A percentile compares a stretch with the other conserved stretches of the same genome.
phyloP scores from a whole-genome alignment of 768 basidiomycete genomes.

The Leccinum barrowsii region DNA sequence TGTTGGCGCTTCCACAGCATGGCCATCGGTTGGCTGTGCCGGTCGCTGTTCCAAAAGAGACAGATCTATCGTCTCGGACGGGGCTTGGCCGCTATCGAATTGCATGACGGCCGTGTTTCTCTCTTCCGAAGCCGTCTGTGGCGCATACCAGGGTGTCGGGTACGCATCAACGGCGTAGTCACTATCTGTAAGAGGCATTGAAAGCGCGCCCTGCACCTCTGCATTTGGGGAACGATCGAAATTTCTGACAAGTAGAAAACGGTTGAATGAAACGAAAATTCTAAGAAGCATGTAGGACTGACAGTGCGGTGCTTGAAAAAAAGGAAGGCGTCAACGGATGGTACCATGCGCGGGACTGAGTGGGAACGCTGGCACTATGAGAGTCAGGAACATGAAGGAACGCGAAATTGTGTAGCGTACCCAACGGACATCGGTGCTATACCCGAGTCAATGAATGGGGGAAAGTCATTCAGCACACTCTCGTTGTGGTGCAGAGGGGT shows the following conservation, averaged over 20 bases:
- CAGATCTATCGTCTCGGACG: slow-evolving; percentile 4
- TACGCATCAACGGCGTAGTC: neutral
- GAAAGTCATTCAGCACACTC: neutral
- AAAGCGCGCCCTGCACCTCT: no score
- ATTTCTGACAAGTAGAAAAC: slow-evolving; percentile 5
- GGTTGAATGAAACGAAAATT: neutral
- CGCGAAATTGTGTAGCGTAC: slow-evolving; percentile 7
- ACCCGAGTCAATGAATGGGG: neutral
- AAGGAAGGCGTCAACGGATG: neutral
- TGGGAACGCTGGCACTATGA: neutral
- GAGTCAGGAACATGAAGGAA: slow-evolving; percentile 1
- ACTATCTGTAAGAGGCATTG: neutral
- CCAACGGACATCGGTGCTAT: neutral
- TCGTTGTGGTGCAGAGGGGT: neutral
- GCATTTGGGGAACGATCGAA: neutral
- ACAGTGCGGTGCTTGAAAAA: slow-evolving; percentile 7
- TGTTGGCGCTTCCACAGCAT: slow-evolving; percentile 18
- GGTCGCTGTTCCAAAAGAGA: neutral
- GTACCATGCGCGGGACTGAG: neutral
- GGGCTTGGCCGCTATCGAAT: slow-evolving; percentile 4
- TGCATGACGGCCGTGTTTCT: neutral
- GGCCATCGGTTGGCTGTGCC: slow-evolving; percentile 5
- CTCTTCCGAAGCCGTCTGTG: neutral
- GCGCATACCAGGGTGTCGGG: neutral
- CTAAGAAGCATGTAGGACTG: neutral